Base-by-base conservation (phyloP, 192 early-diverging fungal species). In the Podila epicladia region DNA sequence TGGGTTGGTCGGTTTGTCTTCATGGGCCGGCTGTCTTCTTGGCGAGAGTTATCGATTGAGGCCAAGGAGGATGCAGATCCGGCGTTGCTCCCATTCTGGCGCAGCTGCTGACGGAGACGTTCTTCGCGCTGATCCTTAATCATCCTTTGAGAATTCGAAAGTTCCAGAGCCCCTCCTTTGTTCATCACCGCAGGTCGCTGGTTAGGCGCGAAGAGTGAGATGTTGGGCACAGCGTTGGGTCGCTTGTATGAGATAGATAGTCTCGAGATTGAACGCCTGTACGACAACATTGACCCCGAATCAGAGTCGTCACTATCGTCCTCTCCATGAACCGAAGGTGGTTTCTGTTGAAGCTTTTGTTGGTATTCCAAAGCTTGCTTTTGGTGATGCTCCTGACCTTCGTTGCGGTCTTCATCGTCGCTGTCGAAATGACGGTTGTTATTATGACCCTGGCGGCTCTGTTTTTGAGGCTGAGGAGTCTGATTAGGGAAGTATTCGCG, bases 181-280 rank as follows among this genome's bases (percentile, higher is more conserved):
- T 55, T n/a, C 53, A 55, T n/a, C 53, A 55, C 26, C 22, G 53
- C 53, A 55, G 53, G 53, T 9, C 53, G 53, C 24, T 55, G 53
- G 24, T 11, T 26, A 17, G 53, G 53, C 8, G 53, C 53, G 8
- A 55, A 55, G 74, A 60, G 28, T 57, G 67, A 22, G 74, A 70
- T 55, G 32, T 55, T 15, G 67, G 68, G 57, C 19, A 61, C 45
- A 20, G 58, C 75, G 12, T 62, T 69, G 8, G 75, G 59, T 64
- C 69, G n/a, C 28, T 69, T 80, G 33, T 80, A 80, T 0, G 77
- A 62, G 64, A 80, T 69, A 17, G 77, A 80, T 1, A 80, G 48
- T 32, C 71, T 33, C 5, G 72, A 71, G 41, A 80, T 80, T 4
- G 77, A 80, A 7, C 77, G 41, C n/a, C 67, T 59, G 22, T 73